These are phyloP conservation scores for Aspergillus amoenus DNA, from an alignment of 2,329 filamentous ascomycete genomes.

Conservation along the genomic window DNA sequence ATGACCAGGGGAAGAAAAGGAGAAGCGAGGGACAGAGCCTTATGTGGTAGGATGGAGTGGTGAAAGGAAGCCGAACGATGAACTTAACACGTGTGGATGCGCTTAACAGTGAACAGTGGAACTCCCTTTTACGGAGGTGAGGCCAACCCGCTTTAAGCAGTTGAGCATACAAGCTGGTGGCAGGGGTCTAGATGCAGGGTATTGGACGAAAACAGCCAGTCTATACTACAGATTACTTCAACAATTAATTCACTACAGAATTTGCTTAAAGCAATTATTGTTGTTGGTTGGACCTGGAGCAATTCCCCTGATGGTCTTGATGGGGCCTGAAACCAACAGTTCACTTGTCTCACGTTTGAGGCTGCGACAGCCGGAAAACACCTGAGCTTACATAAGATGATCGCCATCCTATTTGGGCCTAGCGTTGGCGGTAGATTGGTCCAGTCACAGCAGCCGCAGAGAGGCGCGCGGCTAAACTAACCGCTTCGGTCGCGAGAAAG, in stretches of 20 bases:
- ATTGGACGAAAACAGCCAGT: not conserved
- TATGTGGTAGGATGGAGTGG: slow-evolving; percentile 5
- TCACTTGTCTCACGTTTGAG: not conserved
- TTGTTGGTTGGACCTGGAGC: not conserved
- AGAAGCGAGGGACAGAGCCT: slow-evolving; percentile 17
- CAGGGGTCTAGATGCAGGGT: not conserved
- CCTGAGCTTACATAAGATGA: not conserved
- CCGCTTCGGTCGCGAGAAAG: slow-evolving; percentile 1
- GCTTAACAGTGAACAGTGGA: slow-evolving; percentile 11
- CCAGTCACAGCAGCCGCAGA: slow-evolving; percentile 9
- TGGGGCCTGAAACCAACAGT: not conserved
- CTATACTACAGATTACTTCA: not conserved
- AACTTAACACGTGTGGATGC: slow-evolving; percentile 24
- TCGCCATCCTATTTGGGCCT: not conserved
- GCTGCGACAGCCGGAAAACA: slow-evolving; percentile 1
- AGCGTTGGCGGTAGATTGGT: not conserved
- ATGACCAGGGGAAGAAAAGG: slow-evolving; percentile 30
- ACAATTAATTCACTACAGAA: not conserved
- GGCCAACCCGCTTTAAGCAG: slow-evolving; percentile 27
- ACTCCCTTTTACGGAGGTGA: not conserved
- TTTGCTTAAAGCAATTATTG: not conserved
- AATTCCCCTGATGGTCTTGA: not conserved
- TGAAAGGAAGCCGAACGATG: slow-evolving; percentile 19
- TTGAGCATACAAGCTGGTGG: not conserved
- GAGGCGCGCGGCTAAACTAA: slow-evolving; percentile 12